Evolutionary conservation across 1,284 basidiomycete genomes (phyloP).

Genomic region (Puccinia horiana): DNA sequence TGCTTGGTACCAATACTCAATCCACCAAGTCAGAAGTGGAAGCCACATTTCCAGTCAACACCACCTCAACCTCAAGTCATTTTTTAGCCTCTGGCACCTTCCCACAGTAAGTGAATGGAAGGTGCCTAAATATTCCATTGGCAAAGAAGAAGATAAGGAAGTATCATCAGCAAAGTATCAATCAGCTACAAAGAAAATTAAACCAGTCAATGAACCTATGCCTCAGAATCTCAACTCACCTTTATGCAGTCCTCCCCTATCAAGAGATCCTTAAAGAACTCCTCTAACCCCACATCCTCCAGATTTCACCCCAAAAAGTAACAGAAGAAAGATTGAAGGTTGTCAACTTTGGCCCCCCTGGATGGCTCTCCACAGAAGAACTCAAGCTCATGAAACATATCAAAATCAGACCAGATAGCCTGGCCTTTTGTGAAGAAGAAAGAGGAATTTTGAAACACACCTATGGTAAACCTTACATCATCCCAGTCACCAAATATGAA

Average conservation of each 20-base stretch:
- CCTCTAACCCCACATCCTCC: not conserved
- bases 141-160: not conserved
- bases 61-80: too few relatives aligned
- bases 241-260: not conserved
- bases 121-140: not conserved
- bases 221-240: not conserved
- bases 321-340: not conserved
- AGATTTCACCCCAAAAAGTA: not conserved
- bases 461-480: slow-evolving; percentile 6
- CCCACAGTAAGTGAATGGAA: too few relatives aligned
- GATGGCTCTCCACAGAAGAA: not conserved
- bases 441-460: not conserved
- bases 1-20: too few relatives aligned
- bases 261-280: not conserved
- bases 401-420: not conserved
- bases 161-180: too few relatives aligned
- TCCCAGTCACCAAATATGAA: not conserved
- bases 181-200: not conserved
- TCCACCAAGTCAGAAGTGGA: too few relatives aligned
- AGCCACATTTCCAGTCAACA: too few relatives aligned
- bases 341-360: slow-evolving; percentile 1
- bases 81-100: too few relatives aligned
- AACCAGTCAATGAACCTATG: not conserved
- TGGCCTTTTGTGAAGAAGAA: not conserved
- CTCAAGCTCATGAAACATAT: not conserved